A percentile compares a stretch with the other conserved stretches of the same genome.
phyloP scores from a whole-genome alignment of 2,329 filamentous ascomycete genomes.

The Fusarium lyarnte region DNA sequence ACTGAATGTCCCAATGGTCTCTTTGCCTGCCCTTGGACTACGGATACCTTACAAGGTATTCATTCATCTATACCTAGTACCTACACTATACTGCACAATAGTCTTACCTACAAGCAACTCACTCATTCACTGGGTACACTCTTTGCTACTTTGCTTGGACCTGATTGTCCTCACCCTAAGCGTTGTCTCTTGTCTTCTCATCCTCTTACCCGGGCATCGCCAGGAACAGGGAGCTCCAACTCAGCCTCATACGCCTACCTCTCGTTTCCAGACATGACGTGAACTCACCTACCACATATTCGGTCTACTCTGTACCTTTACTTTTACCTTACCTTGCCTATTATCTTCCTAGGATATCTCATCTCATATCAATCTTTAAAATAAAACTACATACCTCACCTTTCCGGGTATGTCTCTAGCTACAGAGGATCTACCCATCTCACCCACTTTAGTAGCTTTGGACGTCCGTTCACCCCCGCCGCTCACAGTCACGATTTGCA shows the following conservation, averaged over 20 bases:
- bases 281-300: conserved; percentile 38
- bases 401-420: not conserved
- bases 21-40: not conserved
- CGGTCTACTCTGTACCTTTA: conserved; percentile 15
- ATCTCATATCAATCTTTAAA: not conserved
- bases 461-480: conserved; percentile 26
- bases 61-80: not conserved
- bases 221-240: conserved; percentile 27
- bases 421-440: conserved; percentile 7
- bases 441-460: conserved; percentile 8
- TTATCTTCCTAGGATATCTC: not conserved
- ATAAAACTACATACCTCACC: not conserved
- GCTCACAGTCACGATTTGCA: conserved; percentile 25
- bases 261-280: conserved; percentile 44
- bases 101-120: not conserved
- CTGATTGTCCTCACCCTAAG: not conserved
- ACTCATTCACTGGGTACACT: not conserved
- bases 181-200: not conserved
- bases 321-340: not conserved
- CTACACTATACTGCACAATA: not conserved
- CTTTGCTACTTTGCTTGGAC: not conserved
- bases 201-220: conserved; percentile 5
- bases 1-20: not conserved
- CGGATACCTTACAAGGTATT: not conserved
- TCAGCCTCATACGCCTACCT: conserved; percentile 24